Base-by-base conservation (phyloP, 1,284 basidiomycete species). In the Pascua sp. region DNA sequence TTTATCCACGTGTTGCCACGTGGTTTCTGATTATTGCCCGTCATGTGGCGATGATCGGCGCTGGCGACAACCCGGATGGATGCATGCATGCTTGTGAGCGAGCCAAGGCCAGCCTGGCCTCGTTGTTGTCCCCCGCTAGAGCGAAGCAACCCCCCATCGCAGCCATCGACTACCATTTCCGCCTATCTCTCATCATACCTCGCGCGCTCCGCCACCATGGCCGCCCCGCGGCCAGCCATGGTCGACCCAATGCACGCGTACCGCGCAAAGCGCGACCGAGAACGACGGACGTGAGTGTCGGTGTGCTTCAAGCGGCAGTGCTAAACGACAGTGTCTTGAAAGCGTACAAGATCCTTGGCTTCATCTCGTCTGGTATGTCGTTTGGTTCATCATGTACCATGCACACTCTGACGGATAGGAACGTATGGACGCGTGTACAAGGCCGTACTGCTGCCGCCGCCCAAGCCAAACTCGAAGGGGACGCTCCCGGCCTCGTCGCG, bases 381-480 rank as follows among this genome's bases (percentile, higher is more conserved):
- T 67, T 56, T 11, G 12, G 17, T 1, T 0, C 5, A 1, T 52
- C 32, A 11, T 11, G 8, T 42, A 11, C 1, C n/a, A n/a, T 32
- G 24, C 24, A 32, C 24, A 32, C 48, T 16, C 48, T 62, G 45
- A 57, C 53, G 43, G 8, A 40, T 47, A 77, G 95, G 95, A 16
- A 99, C 96, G 0, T 99, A 98, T 70, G 96, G 96, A 0, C 83
- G 93, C 36, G 95, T 99, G 5, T 99, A 98, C 84, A 98, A 98
- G 76, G 96, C 94, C 0, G 84, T 89, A 60, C 66, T 81, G 15
- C 64, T 72, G 8, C 60, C 71, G 24, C 65, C 70, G 0, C 67
- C 71, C 5, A 68, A 70, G 60, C 37, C 63, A 42, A 44, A 46
- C 46, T 12, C 50, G 41, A 63, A 67, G 49, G 46, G 18, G 13